Percentiles rank a stretch among this genome's conserved stretches.
These are phyloP conservation scores for Telopea speciosissima DNA, from an alignment of 177 flowering plant species.

Conservation along the genomic window DNA sequence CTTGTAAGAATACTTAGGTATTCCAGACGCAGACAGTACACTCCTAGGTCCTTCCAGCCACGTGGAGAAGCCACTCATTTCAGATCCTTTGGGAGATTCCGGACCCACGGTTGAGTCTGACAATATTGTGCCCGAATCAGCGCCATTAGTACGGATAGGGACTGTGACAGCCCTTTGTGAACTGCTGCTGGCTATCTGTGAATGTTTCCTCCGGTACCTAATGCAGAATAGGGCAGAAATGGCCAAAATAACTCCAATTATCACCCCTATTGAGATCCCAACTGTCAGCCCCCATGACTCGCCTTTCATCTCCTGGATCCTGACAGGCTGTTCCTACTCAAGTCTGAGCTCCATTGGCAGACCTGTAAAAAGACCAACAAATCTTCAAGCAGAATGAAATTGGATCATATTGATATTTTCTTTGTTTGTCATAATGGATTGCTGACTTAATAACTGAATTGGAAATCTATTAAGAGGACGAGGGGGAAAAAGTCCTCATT, in stretches of 20 bases:
- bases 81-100: slow-evolving; percentile 69
- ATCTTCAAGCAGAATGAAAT: not conserved
- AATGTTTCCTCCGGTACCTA: slow-evolving; percentile 54
- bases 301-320: slow-evolving; percentile 50
- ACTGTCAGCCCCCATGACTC: slow-evolving; percentile 68
- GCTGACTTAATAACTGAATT: not conserved
- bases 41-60: slow-evolving; percentile 67
- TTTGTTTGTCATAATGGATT: not conserved
- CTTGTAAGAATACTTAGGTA: slow-evolving; percentile 86
- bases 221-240: slow-evolving; percentile 55
- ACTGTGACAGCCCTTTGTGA: slow-evolving; percentile 67
- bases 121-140: slow-evolving; percentile 59
- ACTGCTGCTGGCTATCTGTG: slow-evolving; percentile 82
- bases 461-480: not conserved
- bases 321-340: slow-evolving; percentile 17
- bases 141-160: slow-evolving; percentile 81
- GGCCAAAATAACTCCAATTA: slow-evolving; percentile 81
- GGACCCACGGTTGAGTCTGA: slow-evolving; percentile 84
- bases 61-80: slow-evolving; percentile 31
- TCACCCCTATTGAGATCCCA: slow-evolving; percentile 86
- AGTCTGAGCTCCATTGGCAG: slow-evolving; percentile 22
- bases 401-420: not conserved
- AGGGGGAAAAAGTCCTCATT: not conserved
- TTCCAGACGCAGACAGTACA: slow-evolving; percentile 73
- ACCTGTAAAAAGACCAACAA: slow-evolving; percentile 26